Evolutionary conservation across 805 yeast species (phyloP), one percentile per base, ranked within the genome.

Genomic region (Isabelozyma rhagii): DNA sequence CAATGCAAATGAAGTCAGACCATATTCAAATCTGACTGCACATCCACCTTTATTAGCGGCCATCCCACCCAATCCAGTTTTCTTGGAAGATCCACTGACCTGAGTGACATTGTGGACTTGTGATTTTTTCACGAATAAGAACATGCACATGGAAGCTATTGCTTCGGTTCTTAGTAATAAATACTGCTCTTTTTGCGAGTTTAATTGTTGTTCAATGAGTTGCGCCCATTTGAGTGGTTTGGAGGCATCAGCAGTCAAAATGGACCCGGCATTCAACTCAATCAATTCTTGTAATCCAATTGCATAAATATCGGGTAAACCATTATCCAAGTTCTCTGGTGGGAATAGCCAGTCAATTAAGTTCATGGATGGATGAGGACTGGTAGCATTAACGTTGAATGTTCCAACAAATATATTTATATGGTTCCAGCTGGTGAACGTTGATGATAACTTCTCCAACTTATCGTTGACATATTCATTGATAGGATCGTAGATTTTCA

Each of bases 21-120:
- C 94, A 66, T 80, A 89, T 46, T 86, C 82, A 68, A 93, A 88
- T 52, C 97, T 78, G 13, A 94, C 89, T 0, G 96, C 97, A 52
- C 92, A 96, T 4, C 96, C 97, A 43, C 99, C 99, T 66, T 93
- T 93, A 65, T 94, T 93, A 14, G 97, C 99, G 0, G 98, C 83
- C 72, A 94, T 93, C 43, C 99, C 99, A 39, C 97, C 97, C 48
- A 94, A 73, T 0, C 98, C 99, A 0, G 98, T 93, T 67, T 93
- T 93, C 60, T 92, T 93, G 10, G 88, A 80, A n/a, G 92, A 80
- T n/a, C 97, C 97, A 57, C 91, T 92, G 5, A 94, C 97, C 60
- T 87, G 85, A 11, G 89, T 87, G 4, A 94, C 83, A 40, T 68
- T 50, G 27, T 50, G 48, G 21, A 61, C 61, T 46, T 60, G 55